Evolutionary conservation across 2,329 filamentous ascomycete genomes (phyloP).

Genomic region (Monilinia fructicola): DNA sequence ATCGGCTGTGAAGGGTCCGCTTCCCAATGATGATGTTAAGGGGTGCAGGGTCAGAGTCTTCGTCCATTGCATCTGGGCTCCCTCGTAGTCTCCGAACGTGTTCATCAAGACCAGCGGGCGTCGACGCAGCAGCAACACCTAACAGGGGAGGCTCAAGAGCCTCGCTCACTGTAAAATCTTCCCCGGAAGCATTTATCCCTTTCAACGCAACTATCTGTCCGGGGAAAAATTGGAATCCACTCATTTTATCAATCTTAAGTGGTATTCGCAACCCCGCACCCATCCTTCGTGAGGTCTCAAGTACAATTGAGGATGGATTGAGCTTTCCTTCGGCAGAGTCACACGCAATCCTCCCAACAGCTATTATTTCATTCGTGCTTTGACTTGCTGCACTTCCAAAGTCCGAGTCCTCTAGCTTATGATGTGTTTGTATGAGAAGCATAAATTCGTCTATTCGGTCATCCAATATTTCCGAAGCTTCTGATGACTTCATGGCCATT

Average conservation of each 20-base stretch:
- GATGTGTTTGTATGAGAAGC: slow-evolving; percentile 68
- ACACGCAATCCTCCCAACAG: slow-evolving; percentile 86
- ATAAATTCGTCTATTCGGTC: slow-evolving; percentile 92
- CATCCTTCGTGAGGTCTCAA: slow-evolving; percentile 82
- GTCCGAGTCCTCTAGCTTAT: slow-evolving; percentile 72
- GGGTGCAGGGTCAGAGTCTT: slow-evolving; percentile 59
- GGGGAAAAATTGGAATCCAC: slow-evolving; percentile 81
- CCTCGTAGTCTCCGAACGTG: slow-evolving; percentile 69
- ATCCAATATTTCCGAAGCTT: slow-evolving; percentile 89
- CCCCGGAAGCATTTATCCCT: slow-evolving; percentile 83
- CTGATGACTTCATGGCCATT: slow-evolving; percentile 90
- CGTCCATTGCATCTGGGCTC: slow-evolving; percentile 61
- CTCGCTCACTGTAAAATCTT: slow-evolving; percentile 77
- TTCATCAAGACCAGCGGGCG: slow-evolving; percentile 61
- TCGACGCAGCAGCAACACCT: slow-evolving; percentile 71
- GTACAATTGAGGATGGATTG: slow-evolving; percentile 78
- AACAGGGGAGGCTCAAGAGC: slow-evolving; percentile 73
- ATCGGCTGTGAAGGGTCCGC: slow-evolving; percentile 89
- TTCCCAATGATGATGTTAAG: slow-evolving; percentile 75
- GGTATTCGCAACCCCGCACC: slow-evolving; percentile 82
- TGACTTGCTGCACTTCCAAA: slow-evolving; percentile 87
- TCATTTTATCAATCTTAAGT: slow-evolving; percentile 69
- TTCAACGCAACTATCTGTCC: slow-evolving; percentile 88
- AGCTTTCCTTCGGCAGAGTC: slow-evolving; percentile 84
- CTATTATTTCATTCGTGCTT: slow-evolving; percentile 82